Conservation (phyloP, 345 rosid species). For the Eucalyptus victrix region DNA sequence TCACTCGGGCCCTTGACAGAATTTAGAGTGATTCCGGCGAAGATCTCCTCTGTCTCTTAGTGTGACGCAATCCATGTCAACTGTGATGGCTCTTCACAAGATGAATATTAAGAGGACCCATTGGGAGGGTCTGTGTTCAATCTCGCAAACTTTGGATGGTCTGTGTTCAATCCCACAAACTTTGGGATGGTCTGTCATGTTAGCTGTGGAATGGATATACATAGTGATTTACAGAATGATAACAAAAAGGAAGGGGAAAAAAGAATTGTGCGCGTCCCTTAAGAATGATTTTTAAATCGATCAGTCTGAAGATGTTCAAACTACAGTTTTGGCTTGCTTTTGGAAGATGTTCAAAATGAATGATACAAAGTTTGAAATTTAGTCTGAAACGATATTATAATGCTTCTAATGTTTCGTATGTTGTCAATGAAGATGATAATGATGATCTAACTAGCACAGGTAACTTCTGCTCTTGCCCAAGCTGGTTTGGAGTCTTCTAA, state of each 20-base stretch:
- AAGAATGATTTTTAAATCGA: neutral
- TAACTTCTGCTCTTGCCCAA: conserved; percentile 62
- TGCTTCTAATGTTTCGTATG: neutral
- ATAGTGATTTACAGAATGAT: neutral
- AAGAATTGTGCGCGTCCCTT: neutral
- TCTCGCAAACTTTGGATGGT: neutral
- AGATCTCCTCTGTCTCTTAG: neutral
- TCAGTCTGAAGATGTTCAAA: neutral
- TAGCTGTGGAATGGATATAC: neutral
- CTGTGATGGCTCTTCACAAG: neutral
- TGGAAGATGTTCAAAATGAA: neutral
- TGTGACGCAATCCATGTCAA: neutral
- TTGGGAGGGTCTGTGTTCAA: neutral
- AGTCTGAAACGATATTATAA: neutral
- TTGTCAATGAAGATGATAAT: neutral
- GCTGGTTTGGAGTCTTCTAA: conserved; percentile 90
- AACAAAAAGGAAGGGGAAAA: neutral
- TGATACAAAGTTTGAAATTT: neutral
- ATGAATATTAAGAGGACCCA: neutral
- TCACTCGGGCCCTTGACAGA: conserved; percentile 25
- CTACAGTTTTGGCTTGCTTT: neutral
- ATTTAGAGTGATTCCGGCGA: neutral
- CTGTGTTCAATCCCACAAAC: neutral
- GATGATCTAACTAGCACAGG: conserved; percentile 19
- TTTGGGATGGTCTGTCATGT: neutral